Conservation (phyloP, 257 asterid species). For the Fraxinus cuspidata region DNA sequence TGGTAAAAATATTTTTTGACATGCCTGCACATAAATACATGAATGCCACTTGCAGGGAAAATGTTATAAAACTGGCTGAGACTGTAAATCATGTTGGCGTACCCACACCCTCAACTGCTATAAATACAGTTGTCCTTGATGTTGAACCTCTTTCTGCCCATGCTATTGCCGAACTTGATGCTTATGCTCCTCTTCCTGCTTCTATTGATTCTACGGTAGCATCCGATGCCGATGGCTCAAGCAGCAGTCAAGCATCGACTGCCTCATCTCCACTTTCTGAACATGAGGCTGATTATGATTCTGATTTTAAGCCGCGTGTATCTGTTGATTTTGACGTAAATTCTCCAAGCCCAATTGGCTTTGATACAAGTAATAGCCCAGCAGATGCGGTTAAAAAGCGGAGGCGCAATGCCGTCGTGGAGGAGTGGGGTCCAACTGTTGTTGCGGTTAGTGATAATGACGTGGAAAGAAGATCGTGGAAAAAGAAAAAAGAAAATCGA, state of each 20-base stretch:
- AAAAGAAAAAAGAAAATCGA: constrained; percentile 34
- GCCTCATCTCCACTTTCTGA: constrained; percentile 49
- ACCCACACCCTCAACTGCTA: constrained; percentile 32
- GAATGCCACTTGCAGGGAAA: constrained; percentile 52
- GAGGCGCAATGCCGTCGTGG: constrained; percentile 77
- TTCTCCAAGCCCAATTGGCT: constrained; percentile 11
- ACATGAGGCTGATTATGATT: constrained; percentile 51
- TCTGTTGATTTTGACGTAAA: constrained; percentile 8
- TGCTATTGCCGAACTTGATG: constrained; percentile 32
- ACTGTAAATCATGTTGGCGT: constrained; percentile 43
- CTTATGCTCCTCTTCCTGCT: constrained; percentile 31
- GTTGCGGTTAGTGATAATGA: constrained; percentile 51
- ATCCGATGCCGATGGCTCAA: constrained; percentile 51
- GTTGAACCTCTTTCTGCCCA: constrained; percentile 25
- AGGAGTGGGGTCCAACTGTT: constrained; percentile 59
- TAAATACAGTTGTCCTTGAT: constrained; percentile 35
- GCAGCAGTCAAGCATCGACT: constrained; percentile 48
- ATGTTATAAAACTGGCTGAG: constrained; percentile 62
- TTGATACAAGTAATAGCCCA: constrained; percentile 62
- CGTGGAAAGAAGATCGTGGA: constrained; percentile 39
- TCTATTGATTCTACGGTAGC: constrained; percentile 32
- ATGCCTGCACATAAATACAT: constrained; percentile 20
- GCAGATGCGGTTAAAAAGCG: constrained; percentile 93
- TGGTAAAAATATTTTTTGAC: constrained; percentile 21
- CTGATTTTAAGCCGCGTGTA: constrained; percentile 58